Evolutionary conservation across 2,329 filamentous ascomycete species (phyloP).

Genomic region (Fusarium xylarioides): DNA sequence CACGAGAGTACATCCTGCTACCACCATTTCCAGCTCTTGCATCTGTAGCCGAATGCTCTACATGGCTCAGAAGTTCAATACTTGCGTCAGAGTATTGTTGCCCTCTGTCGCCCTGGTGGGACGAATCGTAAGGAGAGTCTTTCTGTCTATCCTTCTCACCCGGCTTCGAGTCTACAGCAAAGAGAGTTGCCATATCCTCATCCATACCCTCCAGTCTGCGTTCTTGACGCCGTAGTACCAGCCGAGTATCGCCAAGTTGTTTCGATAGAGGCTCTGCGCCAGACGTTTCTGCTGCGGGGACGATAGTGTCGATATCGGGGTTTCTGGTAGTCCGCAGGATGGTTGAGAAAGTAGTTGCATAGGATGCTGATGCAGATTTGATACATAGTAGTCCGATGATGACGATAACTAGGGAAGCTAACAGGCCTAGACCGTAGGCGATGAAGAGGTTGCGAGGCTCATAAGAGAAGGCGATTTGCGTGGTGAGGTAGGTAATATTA

Average conservation of each 20-base stretch:
- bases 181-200: neutral
- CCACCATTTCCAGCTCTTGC: neutral
- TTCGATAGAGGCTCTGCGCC: conserved; percentile 5
- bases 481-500: neutral
- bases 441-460: conserved; percentile 13
- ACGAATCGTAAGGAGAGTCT: neutral
- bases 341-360: conserved; percentile 3
- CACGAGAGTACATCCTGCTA: fast-evolving
- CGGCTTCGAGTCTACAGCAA: neutral
- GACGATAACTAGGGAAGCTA: fast-evolving
- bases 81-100: neutral
- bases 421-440: neutral
- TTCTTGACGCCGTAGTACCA: neutral
- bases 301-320: neutral
- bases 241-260: neutral
- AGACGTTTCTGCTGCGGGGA: neutral
- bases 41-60: fast-evolving
- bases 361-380: neutral
- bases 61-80: neutral
- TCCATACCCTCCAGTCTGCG: fast-evolving
- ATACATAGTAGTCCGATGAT: neutral
- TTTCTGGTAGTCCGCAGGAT: conserved; percentile 12
- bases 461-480: conserved; percentile 1
- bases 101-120: fast-evolving
- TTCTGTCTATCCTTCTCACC: neutral